Evolutionary conservation across 306 rosid species (phyloP), one percentile per base, ranked within the genome.

Genomic region (Ziziphus jujuba): DNA sequence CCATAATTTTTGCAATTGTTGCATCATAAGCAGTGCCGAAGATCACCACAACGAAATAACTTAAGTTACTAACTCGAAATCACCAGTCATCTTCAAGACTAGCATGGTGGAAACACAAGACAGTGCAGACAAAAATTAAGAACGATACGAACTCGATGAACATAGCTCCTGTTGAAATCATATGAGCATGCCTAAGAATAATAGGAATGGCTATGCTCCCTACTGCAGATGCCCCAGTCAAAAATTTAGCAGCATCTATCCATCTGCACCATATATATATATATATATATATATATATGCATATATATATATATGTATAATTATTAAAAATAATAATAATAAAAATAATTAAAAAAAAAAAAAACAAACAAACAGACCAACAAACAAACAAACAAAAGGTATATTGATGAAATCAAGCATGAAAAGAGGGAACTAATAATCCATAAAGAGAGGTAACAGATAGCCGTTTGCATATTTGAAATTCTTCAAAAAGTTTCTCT

Each of bases 141-240:
- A 95, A 95, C 5, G 99, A 95, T 22, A 87, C 84, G 59, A 95
- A 84, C 82, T 95, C 97, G 8, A 95, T 95, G 82, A 91, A 77
- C 99, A 95, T 85, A 1, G 99, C 99, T 53, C 97, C 93, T 7
- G 97, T 90, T 59, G 86, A 91, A 77, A 95, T 95, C 96, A 95
- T 77, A 33, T 88, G 89, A 28, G 96, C 97, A 36, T 95, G 99
- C 82, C 76, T 82, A 9, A 90, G 96, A 73, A 95, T 90, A 58
- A 95, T 87, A 22, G 99, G 99, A 79, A 95, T 88, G 63, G 99
- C 97, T 67, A 95, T 50, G 81, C 97, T 90, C 68, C 99, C 97
- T 51, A 90, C 73, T 1, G 95, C 63, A 21, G 99, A 90, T 57
- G 96, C 97, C 45, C 99, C 99, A 9, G 99, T 95, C 84, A 95